Evolutionary conservation across 1,284 basidiomycete genomes (phyloP).

Genomic region (Coriolopsis trogii): DNA sequence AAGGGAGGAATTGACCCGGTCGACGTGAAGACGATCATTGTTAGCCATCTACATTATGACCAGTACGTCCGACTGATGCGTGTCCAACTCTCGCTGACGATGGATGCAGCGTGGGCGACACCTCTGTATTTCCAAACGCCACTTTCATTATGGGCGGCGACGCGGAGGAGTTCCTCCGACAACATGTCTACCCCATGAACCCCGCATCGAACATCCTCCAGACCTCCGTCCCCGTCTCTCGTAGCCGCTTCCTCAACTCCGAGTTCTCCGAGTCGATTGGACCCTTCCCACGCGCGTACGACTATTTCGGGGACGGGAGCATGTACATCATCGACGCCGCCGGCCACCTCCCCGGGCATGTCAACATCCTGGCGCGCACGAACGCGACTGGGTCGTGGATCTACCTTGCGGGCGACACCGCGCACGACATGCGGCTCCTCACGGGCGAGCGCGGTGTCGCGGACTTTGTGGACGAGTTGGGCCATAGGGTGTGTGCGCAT

Average conservation of each 20-base stretch:
- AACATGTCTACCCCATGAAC: slow-evolving; percentile 46
- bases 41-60: slow-evolving; percentile 54
- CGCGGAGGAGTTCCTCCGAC: slow-evolving; percentile 36
- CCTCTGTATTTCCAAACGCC: slow-evolving; percentile 45
- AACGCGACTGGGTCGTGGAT: slow-evolving; percentile 57
- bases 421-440: slow-evolving; percentile 56
- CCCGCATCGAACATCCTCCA: slow-evolving; percentile 38
- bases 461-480: slow-evolving; percentile 24
- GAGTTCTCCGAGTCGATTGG: slow-evolving; percentile 40
- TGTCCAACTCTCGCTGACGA: background rate
- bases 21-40: slow-evolving; percentile 46
- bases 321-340: slow-evolving; percentile 58
- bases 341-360: slow-evolving; percentile 54
- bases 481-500: slow-evolving; percentile 42
- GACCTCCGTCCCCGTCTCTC: slow-evolving; percentile 44
- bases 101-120: slow-evolving; percentile 42
- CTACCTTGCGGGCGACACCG: slow-evolving; percentile 57
- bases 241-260: slow-evolving; percentile 43
- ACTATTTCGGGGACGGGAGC: slow-evolving; percentile 59
- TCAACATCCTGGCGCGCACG: slow-evolving; percentile 59
- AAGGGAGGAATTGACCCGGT: slow-evolving; percentile 47
- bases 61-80: slow-evolving; percentile 23
- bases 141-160: slow-evolving; percentile 49
- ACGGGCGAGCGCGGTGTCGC: slow-evolving; percentile 48
- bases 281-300: slow-evolving; percentile 51